A percentile compares a stretch with the other conserved stretches of the same genome.
Conservation (phyloP, 306 rosid genomes). For the Vicia villosa region DNA sequence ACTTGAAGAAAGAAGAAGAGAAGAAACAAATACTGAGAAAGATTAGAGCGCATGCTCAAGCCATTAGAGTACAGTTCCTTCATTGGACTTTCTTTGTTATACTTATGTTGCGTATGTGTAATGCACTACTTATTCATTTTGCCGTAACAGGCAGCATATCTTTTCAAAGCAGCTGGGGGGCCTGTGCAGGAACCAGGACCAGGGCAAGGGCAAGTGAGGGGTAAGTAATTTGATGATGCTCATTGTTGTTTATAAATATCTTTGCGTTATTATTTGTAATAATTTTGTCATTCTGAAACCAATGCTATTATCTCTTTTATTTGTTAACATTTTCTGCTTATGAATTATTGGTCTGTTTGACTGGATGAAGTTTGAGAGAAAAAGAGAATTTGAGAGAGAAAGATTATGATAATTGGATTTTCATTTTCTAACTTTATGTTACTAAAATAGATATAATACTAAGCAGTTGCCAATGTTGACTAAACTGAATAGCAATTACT, state of each 20-base stretch:
- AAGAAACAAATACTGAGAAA: conserved; percentile 63
- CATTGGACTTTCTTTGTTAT: conserved; percentile 31
- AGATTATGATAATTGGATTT: neutral
- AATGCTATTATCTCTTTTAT: neutral
- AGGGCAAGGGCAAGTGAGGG: conserved; percentile 25
- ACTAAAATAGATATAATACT: neutral
- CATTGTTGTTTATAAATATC: conserved; percentile 20
- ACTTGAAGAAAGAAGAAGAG: conserved; percentile 93
- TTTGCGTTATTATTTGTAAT: conserved; percentile 4
- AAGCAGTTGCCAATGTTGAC: neutral
- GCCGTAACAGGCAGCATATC: conserved; percentile 75
- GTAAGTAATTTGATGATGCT: conserved; percentile 48
- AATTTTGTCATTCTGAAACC: neutral
- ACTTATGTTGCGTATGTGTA: conserved; percentile 9
- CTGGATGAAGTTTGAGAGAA: neutral
- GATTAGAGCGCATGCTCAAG: conserved; percentile 86
- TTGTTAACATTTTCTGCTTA: neutral
- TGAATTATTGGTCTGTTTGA: neutral
- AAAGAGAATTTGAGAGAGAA: neutral
- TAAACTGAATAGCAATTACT: too few relatives aligned
- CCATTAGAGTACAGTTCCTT: conserved; percentile 62
- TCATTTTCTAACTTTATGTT: neutral
- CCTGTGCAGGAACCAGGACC: neutral
- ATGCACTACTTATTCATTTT: conserved; percentile 37
- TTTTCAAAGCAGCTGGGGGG: conserved; percentile 57